Percentiles rank a stretch among this genome's conserved stretches.
Conservation (phyloP, 805 yeast species). For the Cyberlindnera galapagoensis region DNA sequence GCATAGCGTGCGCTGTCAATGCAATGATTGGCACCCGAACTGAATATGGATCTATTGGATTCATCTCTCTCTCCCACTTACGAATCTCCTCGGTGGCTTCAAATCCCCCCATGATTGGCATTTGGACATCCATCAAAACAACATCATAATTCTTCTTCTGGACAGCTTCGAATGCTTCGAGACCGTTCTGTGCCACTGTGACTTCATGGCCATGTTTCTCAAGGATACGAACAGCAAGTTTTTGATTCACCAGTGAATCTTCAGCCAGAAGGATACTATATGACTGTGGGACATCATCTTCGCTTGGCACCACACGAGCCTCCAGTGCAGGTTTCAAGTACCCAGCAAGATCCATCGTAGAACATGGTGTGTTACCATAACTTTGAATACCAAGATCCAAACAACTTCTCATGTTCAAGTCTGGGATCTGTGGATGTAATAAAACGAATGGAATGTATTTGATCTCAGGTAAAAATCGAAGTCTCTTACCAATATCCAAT, state of each 20-base stretch:
- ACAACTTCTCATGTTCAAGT: constrained; percentile 74
- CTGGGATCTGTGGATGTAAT: constrained; percentile 68
- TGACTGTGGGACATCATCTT: constrained; percentile 69
- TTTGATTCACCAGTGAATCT: constrained; percentile 83
- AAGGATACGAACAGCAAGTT: constrained; percentile 75
- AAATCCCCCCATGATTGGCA: constrained; percentile 95
- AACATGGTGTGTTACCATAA: constrained; percentile 84
- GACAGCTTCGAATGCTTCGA: constrained; percentile 74
- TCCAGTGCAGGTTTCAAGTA: constrained; percentile 82
- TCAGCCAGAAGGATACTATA: constrained; percentile 77
- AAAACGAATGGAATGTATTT: constrained; percentile 82
- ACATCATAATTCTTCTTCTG: constrained; percentile 66
- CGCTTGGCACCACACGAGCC: constrained; percentile 71
- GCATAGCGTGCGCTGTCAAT: constrained; percentile 89
- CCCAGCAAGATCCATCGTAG: constrained; percentile 73
- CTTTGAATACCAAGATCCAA: constrained; percentile 82
- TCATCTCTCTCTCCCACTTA: constrained; percentile 79
- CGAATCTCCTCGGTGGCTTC: constrained; percentile 85
- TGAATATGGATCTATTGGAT: constrained; percentile 62
- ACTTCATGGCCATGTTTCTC: constrained; percentile 84
- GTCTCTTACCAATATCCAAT: constrained; percentile 61
- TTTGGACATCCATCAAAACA: constrained; percentile 87
- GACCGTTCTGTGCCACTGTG: constrained; percentile 81
- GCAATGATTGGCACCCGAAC: constrained; percentile 86
- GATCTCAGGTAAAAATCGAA: constrained; percentile 66